Percentiles rank a stretch among this genome's conserved stretches.
Evolutionary conservation across 306 rosid genomes (phyloP).

Genomic region (Gillenia trifoliata): DNA sequence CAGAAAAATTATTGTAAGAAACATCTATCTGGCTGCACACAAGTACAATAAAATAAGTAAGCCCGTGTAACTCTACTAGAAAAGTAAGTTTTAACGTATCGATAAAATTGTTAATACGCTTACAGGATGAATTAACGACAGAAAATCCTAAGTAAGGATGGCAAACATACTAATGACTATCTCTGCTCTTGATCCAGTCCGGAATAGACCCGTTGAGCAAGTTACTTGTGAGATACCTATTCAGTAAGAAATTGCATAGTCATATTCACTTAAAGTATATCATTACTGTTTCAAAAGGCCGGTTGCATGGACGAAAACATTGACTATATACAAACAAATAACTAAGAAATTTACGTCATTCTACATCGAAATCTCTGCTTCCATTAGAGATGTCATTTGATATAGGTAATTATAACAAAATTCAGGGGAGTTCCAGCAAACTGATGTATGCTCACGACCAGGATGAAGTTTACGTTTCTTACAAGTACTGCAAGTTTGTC

Average conservation of each 20-base stretch:
- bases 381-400: background rate
- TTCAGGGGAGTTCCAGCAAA: background rate
- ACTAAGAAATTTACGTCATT: background rate
- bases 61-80: background rate
- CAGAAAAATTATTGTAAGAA: slow-evolving; percentile 24
- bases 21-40: slow-evolving; percentile 8
- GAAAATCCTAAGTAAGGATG: background rate
- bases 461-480: slow-evolving; percentile 1
- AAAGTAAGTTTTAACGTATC: background rate
- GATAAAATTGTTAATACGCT: background rate
- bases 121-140: background rate
- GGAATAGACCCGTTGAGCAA: slow-evolving; percentile 23
- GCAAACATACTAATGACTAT: slow-evolving; percentile 5
- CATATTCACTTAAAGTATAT: background rate
- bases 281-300: background rate
- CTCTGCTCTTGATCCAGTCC: slow-evolving; percentile 12
- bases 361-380: background rate
- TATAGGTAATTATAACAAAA: background rate
- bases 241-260: background rate
- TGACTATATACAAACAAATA: background rate
- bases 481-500: background rate
- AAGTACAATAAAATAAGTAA: background rate
- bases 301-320: background rate
- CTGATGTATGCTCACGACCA: background rate
- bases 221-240: slow-evolving; percentile 31